phyloP scores from a whole-genome alignment of 1,139 yeast genomes.

The Kluyveromyces sp. region DNA sequence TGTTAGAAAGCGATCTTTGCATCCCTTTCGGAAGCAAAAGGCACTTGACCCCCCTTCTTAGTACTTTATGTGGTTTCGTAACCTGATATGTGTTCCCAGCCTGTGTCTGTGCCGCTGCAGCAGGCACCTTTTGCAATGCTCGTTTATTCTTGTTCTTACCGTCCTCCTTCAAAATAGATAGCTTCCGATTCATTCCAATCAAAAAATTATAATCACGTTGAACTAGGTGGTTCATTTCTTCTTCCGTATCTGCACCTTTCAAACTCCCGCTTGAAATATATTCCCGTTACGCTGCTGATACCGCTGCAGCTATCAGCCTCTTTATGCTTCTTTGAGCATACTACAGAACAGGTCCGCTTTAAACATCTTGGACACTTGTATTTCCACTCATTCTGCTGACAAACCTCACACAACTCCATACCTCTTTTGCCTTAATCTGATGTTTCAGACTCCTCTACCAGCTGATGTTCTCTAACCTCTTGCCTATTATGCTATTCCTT shows the following conservation, averaged over 20 bases:
- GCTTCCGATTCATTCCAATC: conserved; percentile 48
- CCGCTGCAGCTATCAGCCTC: conserved; percentile 59
- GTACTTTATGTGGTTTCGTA: conserved; percentile 17
- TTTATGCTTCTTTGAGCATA: conserved; percentile 69
- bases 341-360: conserved; percentile 57
- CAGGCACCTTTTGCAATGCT: conserved; percentile 19
- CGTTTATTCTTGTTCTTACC: conserved; percentile 30
- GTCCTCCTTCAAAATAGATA: conserved; percentile 47
- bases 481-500: too few relatives aligned
- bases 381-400: conserved; percentile 41
- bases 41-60: conserved; percentile 46
- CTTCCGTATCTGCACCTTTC: conserved; percentile 33
- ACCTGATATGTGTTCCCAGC: conserved; percentile 18
- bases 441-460: background rate
- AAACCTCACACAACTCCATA: conserved; percentile 39
- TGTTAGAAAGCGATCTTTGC: conserved; percentile 60
- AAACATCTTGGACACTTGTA: conserved; percentile 86
- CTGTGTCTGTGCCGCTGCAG: conserved; percentile 20
- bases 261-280: conserved; percentile 37
- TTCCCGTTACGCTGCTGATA: conserved; percentile 41
- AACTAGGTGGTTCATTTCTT: conserved; percentile 37
- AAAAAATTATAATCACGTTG: conserved; percentile 83
- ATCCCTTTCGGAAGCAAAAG: conserved; percentile 61
- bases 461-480: background rate
- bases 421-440: background rate